Conservation (phyloP, 805 yeast genomes). For the Candida nanaspora region DNA sequence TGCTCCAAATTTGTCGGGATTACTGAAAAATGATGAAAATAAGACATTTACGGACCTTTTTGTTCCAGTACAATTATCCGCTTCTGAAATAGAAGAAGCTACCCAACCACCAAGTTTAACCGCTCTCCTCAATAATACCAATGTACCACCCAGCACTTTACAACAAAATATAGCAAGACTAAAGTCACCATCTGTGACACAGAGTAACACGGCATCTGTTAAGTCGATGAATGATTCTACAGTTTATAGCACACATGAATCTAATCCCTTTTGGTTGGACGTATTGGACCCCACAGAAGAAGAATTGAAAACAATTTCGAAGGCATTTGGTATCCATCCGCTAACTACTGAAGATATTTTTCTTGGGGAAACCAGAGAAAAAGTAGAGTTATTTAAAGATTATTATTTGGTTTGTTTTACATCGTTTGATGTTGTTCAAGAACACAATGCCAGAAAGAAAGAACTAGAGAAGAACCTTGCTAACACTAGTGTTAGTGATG, state of each 20-base stretch:
- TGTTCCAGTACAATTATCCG: slow-evolving; percentile 29
- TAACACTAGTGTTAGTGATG: slow-evolving; percentile 6
- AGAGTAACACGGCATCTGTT: slow-evolving; percentile 16
- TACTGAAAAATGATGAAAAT: slow-evolving; percentile 47
- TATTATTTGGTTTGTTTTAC: slow-evolving; percentile 91
- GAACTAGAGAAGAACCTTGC: slow-evolving; percentile 16
- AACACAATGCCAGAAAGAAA: slow-evolving; percentile 37
- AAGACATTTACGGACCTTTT: slow-evolving; percentile 59
- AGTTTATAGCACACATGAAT: slow-evolving; percentile 1
- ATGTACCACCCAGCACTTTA: not conserved
- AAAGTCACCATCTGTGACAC: slow-evolving; percentile 6
- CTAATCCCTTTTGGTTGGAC: slow-evolving; percentile 87
- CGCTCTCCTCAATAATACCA: not conserved
- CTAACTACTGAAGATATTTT: slow-evolving; percentile 93
- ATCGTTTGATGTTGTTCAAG: slow-evolving; percentile 74
- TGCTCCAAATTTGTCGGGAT: slow-evolving; percentile 80
- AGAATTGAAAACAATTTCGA: slow-evolving; percentile 87
- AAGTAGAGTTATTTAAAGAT: slow-evolving; percentile 85
- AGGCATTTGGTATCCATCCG: slow-evolving; percentile 93
- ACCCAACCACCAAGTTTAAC: not conserved
- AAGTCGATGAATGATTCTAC: slow-evolving; percentile 16
- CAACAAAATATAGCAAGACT: not conserved
- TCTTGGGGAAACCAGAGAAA: slow-evolving; percentile 89
- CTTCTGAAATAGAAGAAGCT: slow-evolving; percentile 17
- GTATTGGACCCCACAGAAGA: slow-evolving; percentile 91